Evolutionary conservation across 345 rosid genomes (phyloP), one percentile per base, ranked within the genome.

Genomic region (Syzygium jambos): DNA sequence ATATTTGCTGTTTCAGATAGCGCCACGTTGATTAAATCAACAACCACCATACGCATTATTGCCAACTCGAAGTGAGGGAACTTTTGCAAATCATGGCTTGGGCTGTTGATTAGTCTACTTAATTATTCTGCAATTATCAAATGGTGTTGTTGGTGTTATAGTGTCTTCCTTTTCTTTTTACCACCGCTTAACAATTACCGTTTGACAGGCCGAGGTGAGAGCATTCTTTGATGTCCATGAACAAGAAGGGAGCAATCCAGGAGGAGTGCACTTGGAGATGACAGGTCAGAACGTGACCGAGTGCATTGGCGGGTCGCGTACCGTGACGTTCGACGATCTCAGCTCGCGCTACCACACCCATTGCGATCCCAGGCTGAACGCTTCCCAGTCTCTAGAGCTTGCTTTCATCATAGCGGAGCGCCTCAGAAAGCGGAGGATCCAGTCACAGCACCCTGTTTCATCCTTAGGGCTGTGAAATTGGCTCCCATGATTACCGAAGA

Each of bases 191-290:
- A 38, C 49, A 22, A 19, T 73, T 38, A 49, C 46, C 2, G 9
- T 73, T 73, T 12, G 27, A 73, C 87, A 88, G 89, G 87, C 89
- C 25, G 89, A 88, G 78, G 89, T 88, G 89, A 88, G 87, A 41
- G 89, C 89, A n/a, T 88, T 88, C 87, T 88, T 88, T 51, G 89
- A 88, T 73, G 89, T 88, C 43, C 89, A 88, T 52, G 87, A 88
- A 53, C 89, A 88, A 85, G 89, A 85, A 46, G 89, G 89, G 11
- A 85, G 87, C 87, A 53, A 85, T 30, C 89, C 87, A 29, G 89
- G 89, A 34, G 89, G 89, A 19, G 89, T 88, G 52, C 89, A 88
- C 87, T 78, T 88, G 52, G 89, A 88, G 87, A 88, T 88, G 89
- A 88, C 87, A 6, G 89, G 89, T 52, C 89, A 85, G 85, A 85